Conservation (phyloP, 441 rosid genomes). For the Isatis lusitanica region DNA sequence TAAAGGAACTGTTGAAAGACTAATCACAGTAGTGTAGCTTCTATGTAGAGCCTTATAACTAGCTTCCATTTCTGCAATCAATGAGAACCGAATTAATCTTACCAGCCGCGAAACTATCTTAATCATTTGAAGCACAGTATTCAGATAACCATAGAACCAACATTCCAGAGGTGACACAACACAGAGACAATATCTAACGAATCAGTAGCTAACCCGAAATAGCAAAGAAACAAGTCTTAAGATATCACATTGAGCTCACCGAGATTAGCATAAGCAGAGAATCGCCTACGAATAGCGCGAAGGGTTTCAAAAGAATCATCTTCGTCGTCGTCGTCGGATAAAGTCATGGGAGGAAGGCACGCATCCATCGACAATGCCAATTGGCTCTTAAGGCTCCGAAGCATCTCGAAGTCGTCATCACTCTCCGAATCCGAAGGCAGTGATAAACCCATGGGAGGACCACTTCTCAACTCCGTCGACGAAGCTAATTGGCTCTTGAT, state of each 20-base stretch:
- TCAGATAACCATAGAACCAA: not conserved
- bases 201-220: constrained; percentile 5
- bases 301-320: constrained; percentile 65
- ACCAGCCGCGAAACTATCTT: not conserved
- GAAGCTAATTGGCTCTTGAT: constrained; percentile 49
- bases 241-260: constrained; percentile 34
- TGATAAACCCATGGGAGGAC: constrained; percentile 4
- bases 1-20: not conserved
- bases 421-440: constrained; percentile 42
- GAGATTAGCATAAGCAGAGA: constrained; percentile 48
- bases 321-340: constrained; percentile 42
- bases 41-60: not conserved
- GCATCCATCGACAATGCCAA: constrained; percentile 39
- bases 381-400: constrained; percentile 51
- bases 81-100: not conserved
- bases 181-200: constrained; percentile 1
- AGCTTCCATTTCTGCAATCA: not conserved
- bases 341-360: constrained; percentile 11
- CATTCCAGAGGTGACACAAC: not conserved
- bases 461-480: constrained; percentile 26
- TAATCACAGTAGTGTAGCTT: not conserved
- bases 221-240: not conserved
- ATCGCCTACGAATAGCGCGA: constrained; percentile 64
- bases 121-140: constrained; percentile 7
- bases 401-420: constrained; percentile 67